phyloP scores from a whole-genome alignment of 179 eudicot genomes.

The Camellia oleifera region DNA sequence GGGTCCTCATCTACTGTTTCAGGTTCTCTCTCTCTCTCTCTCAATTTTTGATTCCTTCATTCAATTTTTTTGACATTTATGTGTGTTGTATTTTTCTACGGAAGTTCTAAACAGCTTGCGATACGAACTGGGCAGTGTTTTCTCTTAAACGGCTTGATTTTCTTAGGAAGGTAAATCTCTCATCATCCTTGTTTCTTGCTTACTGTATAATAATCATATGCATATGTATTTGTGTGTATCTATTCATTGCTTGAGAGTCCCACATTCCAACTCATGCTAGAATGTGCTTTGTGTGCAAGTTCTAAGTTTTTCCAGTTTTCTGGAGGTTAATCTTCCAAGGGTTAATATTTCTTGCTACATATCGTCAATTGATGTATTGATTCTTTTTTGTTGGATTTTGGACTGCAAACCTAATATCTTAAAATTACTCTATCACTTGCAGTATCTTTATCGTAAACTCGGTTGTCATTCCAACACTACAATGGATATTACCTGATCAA shows the following conservation, averaged over 20 bases:
- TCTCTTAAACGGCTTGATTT: constrained; percentile 80
- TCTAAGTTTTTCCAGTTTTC: background rate
- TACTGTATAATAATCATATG: too few species aligned
- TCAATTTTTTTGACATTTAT: background rate
- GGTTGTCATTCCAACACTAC: constrained; percentile 60
- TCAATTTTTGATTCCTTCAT: background rate
- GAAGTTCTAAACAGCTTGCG: constrained; percentile 65
- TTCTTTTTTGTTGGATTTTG: too few species aligned
- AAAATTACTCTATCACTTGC: constrained; percentile 20
- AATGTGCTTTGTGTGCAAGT: background rate
- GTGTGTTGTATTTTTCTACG: background rate
- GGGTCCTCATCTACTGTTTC: constrained; percentile 66
- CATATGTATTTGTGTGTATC: background rate
- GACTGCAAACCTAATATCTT: background rate
- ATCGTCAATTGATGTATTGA: too few species aligned
- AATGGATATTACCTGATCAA: constrained; percentile 76
- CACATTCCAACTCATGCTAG: background rate
- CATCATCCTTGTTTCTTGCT: background rate
- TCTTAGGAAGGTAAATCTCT: constrained; percentile 67
- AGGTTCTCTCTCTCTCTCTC: constrained; percentile 18
- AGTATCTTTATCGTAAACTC: constrained; percentile 54
- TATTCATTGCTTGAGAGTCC: background rate
- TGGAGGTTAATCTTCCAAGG: too few species aligned
- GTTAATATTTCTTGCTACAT: too few species aligned
- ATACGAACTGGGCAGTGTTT: constrained; percentile 80